Evolutionary conservation across 257 asterid genomes (phyloP), one percentile per base, ranked within the genome.

Genomic region (Solanum gracilifrons): DNA sequence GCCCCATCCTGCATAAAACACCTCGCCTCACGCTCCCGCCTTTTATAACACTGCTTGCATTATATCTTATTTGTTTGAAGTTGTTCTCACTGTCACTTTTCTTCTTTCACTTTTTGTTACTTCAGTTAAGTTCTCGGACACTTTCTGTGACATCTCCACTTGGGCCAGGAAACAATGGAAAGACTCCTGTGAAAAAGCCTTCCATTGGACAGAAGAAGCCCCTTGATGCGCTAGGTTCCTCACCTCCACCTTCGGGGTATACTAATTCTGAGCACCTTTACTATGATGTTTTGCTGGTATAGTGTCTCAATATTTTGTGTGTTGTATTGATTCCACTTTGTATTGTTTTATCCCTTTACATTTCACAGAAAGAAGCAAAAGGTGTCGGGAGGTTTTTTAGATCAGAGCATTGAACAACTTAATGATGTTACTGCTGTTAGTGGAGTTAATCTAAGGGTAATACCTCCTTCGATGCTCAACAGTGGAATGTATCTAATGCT

Each of bases 381-480:
- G 88, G 98, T 92, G 83, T 93, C 98, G 25, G 98, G 98, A 84
- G 93, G 89, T 88, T 92, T 93, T 86, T 46, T 89, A 82, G 99
- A 95, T 93, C 99, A 97, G 88, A 97, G 99, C 93, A 97, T 97
- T 83, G 99, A 97, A 88, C 99, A 97, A 86, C 99, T 97, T 88
- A 97, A 97, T 88, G 99, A 97, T 90, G 99, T 97, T 84, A 97
- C 99, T 86, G 99, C 98, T 87, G 98, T 94, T 66, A 97, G 99
- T 90, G 99, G 99, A 86, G 98, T 97, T 91, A 93, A 95, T 92
- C 93, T 97, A 90, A 92, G 96, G 97, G 99, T 97, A 95, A 91
- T 82, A 39, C 16, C 66, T 64, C 32, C 71, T 29, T 43, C 77
- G 68, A 88, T 88, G 75, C 85, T 48, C 62, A 64, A 71, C 31